These are phyloP conservation scores for Botrytis hyacinthi DNA, from an alignment of 2,329 filamentous ascomycete species.

Conservation along the genomic window DNA sequence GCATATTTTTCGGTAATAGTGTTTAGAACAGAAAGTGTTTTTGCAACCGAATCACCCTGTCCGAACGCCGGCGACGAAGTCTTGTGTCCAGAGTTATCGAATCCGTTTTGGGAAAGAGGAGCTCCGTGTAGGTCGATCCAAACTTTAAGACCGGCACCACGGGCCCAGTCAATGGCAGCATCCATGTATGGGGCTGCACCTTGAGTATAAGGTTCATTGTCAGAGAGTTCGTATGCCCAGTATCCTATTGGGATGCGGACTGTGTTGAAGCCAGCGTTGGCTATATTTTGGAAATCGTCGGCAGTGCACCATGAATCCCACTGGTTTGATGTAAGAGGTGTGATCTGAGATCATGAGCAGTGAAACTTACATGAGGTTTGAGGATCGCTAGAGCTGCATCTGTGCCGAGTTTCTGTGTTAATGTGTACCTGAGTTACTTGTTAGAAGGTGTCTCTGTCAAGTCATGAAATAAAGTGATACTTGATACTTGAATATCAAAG, in stretches of 20 bases:
- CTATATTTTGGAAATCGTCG: slow-evolving; percentile 56
- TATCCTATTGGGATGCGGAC: slow-evolving; percentile 59
- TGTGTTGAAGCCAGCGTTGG: slow-evolving; percentile 55
- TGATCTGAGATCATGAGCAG: slow-evolving; percentile 29
- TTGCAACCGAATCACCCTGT: slow-evolving; percentile 47
- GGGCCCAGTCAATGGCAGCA: slow-evolving; percentile 55
- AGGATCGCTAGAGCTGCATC: slow-evolving; percentile 50
- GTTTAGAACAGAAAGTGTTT: slow-evolving; percentile 55
- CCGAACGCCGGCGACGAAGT: slow-evolving; percentile 46
- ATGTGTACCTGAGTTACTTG: slow-evolving; percentile 28
- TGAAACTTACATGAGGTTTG: slow-evolving; percentile 44
- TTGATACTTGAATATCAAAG: background rate
- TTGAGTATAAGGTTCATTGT: slow-evolving; percentile 49
- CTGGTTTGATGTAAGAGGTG: slow-evolving; percentile 23
- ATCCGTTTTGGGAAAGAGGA: slow-evolving; percentile 58
- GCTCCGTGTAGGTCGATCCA: slow-evolving; percentile 59
- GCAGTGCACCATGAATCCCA: slow-evolving; percentile 38
- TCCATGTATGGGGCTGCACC: slow-evolving; percentile 54
- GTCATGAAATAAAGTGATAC: background rate
- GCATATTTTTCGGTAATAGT: slow-evolving; percentile 58
- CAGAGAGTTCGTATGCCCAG: slow-evolving; percentile 55
- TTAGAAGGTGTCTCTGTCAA: background rate
- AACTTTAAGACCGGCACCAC: slow-evolving; percentile 52
- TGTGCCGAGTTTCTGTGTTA: slow-evolving; percentile 46
- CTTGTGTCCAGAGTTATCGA: slow-evolving; percentile 59